Percentiles rank a stretch among this genome's conserved stretches.
These are phyloP conservation scores for Yarrowia sp. DNA, from an alignment of 805 yeast species.

Conservation along the genomic window DNA sequence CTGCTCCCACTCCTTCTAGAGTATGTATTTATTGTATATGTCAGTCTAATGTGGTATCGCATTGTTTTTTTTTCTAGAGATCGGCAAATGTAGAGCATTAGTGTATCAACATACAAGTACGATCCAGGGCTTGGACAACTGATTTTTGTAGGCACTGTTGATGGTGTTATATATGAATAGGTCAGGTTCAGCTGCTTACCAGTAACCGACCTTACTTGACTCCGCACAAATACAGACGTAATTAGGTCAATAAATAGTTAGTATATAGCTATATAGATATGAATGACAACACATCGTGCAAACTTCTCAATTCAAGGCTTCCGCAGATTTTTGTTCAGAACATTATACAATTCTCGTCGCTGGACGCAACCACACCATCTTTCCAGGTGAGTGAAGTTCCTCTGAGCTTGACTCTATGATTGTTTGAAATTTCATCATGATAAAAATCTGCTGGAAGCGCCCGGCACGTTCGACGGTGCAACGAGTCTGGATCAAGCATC, in stretches of 20 bases:
- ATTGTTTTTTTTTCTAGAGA: no score
- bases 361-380: constrained; percentile 22
- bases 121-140: no score
- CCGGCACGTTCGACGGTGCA: constrained; percentile 35
- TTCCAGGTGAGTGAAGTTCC: constrained; percentile 27
- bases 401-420: constrained; percentile 41
- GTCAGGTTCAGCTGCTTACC: no score
- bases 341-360: constrained; percentile 31
- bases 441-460: constrained; percentile 25
- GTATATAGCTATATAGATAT: background rate
- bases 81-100: no score
- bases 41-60: background rate
- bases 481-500: constrained; percentile 12
- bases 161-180: no score
- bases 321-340: constrained; percentile 26
- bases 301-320: background rate
- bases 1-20: constrained; percentile 8
- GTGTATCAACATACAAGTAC: no score
- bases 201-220: no score
- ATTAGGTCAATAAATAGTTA: background rate
- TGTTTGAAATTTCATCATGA: constrained; percentile 35
- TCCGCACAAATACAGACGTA: no score
- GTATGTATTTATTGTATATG: constrained; percentile 14
- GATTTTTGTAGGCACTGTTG: no score
- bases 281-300: background rate